Base-by-base conservation (phyloP, 495 filamentous ascomycete genomes). In the Bryoglossum gracile region DNA sequence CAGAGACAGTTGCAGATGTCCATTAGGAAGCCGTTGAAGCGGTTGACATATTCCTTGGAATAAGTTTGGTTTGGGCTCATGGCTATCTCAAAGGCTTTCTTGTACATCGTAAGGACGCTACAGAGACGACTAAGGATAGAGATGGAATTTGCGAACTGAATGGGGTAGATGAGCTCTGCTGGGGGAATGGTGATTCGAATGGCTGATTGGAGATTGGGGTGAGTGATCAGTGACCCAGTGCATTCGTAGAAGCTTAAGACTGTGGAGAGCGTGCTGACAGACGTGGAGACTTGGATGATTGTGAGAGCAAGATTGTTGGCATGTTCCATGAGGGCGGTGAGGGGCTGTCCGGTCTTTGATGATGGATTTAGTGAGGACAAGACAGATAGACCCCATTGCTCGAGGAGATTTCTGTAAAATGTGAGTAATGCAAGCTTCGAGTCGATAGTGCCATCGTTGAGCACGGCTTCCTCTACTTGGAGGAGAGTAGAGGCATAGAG, bases 11-110 rank as follows among this genome's bases (percentile, higher is more conserved):
- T 94, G 68, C 86, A 92, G 33, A 88, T 74, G 58, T 95, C 89
- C 84, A 92, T 92, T 24, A 94, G 73, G 57, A 83, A 89, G 8
- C 83, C 84, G 62, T 95, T 95, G 68, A 92, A 91, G 17, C 75
- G 70, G 34, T 78, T 73, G 43, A 89, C 77, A 55, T 75, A 78
- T 53, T 65, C 66, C 39, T 64, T 71, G 53, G 68, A 75, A 50
- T 68, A 75, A 41, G 49, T 63, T 8, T 32, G 14, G 14, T 43
- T 60, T 3, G 48, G 24, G 0, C 69, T 67, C 63, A 83, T 75
- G 52, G 81, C 76, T 4, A 66, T 63, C 60, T 94, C 87, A 60
- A 91, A 90, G 1, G 83, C 80, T 5, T 67, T 68, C 59, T 94
- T 94, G 66, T 89, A 87, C 48, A 60, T 56, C n/a, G 74, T 65